Evolutionary conservation across 225 moss, liverwort and hornwort genomes (phyloP).

Genomic region (Marchantia paleacea): DNA sequence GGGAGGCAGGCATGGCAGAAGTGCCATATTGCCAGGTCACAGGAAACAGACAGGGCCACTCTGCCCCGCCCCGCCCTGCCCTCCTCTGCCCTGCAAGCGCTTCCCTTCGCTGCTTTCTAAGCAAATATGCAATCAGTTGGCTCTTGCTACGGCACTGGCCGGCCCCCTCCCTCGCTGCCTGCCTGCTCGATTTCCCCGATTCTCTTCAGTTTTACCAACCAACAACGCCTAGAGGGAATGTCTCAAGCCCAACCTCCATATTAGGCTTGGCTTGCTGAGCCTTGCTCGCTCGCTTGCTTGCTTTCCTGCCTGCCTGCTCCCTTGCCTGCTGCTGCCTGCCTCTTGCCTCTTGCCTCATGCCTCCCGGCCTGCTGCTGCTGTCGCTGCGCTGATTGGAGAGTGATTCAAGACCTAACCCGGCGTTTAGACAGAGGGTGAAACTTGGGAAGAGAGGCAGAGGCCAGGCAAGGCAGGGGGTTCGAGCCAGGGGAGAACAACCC

Average conservation of each 20-base stretch:
- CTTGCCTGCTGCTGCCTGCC: too few relatives aligned
- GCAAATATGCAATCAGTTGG: background rate
- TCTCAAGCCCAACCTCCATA: background rate
- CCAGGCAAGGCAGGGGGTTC: background rate
- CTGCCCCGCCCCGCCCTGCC: background rate
- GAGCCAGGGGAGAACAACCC: background rate
- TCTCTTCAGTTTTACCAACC: background rate
- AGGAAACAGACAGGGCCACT: background rate
- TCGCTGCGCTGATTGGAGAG: too few relatives aligned
- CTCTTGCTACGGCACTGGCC: background rate
- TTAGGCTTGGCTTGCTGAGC: too few relatives aligned
- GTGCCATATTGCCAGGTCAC: background rate
- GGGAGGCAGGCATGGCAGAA: background rate
- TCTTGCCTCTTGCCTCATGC: too few relatives aligned
- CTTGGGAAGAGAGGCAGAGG: background rate
- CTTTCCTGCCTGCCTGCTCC: too few relatives aligned
- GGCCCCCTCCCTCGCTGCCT: background rate
- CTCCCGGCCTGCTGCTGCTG: too few relatives aligned
- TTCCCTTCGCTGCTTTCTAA: background rate
- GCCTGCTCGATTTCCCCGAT: constrained; percentile 1
- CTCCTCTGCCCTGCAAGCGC: too few relatives aligned
- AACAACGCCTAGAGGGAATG: background rate
- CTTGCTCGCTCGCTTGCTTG: background rate
- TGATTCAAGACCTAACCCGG: background rate
- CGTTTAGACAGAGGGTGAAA: too few relatives aligned